Conservation (phyloP, 1,139 yeast genomes). For the Saccharomyces hybrid region DNA sequence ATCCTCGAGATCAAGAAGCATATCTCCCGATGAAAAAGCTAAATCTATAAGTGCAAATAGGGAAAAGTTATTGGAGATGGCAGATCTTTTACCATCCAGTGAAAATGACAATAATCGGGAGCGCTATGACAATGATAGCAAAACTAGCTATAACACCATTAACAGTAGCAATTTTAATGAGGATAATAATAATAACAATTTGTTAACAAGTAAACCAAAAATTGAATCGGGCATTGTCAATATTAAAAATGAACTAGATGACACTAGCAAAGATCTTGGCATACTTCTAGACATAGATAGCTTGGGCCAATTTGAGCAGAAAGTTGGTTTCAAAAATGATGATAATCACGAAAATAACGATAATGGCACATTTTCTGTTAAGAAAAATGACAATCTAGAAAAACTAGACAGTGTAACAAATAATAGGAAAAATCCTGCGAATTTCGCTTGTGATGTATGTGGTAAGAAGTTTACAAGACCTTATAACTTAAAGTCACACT, state of each 20-base stretch:
- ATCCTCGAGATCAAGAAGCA: conserved; percentile 13
- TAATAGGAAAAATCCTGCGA: conserved; percentile 54
- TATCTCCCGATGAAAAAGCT: conserved; percentile 30
- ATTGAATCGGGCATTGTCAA: background rate
- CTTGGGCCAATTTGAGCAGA: background rate
- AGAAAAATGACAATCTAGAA: background rate
- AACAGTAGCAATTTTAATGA: background rate
- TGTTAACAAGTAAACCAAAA: background rate
- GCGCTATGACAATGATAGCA: background rate
- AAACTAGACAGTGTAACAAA: background rate
- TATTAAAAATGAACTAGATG: background rate
- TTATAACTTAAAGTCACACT: conserved; percentile 83
- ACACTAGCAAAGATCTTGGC: background rate
- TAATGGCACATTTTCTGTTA: background rate
- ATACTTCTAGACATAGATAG: background rate
- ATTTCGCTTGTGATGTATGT: conserved; percentile 77
- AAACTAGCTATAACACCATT: background rate
- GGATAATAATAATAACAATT: background rate
- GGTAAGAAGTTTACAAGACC: conserved; percentile 86
- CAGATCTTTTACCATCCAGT: conserved; percentile 27
- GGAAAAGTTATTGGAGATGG: conserved; percentile 58
- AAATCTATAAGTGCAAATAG: conserved; percentile 36
- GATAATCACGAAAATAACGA: background rate
- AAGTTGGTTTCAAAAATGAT: background rate
- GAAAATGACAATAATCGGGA: background rate